phyloP scores from a whole-genome alignment of 1,139 yeast species.

The Yamadazyma atlantica region DNA sequence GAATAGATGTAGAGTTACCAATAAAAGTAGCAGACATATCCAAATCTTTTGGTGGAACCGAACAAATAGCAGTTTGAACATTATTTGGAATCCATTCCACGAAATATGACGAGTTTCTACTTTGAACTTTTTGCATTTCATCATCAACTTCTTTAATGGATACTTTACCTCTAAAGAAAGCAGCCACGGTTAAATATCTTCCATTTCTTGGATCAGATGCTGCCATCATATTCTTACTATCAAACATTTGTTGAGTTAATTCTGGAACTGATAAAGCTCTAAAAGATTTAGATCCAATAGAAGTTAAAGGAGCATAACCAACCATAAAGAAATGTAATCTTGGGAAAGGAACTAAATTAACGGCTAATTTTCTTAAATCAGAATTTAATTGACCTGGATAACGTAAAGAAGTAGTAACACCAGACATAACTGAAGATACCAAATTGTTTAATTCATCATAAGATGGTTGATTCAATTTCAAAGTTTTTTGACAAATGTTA shows the following conservation, averaged over 20 bases:
- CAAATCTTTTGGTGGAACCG: conserved; percentile 82
- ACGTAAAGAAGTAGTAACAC: conserved; percentile 85
- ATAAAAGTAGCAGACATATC: conserved; percentile 91
- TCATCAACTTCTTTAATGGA: conserved; percentile 92
- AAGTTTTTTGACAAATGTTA: conserved; percentile 82
- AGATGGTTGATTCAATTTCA: conserved; percentile 76
- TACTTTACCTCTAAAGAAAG: conserved; percentile 90
- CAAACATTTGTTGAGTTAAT: conserved; percentile 90
- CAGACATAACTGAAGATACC: conserved; percentile 90
- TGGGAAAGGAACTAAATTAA: conserved; percentile 91
- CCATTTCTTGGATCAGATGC: conserved; percentile 91
- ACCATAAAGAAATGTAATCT: conserved; percentile 94
- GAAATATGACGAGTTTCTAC: conserved; percentile 75
- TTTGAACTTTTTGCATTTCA: conserved; percentile 84
- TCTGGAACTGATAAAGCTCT: conserved; percentile 86
- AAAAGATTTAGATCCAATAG: conserved; percentile 76
- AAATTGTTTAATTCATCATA: conserved; percentile 76
- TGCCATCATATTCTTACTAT: conserved; percentile 92
- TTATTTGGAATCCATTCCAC: conserved; percentile 98
- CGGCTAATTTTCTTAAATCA: conserved; percentile 88
- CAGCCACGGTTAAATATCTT: conserved; percentile 90
- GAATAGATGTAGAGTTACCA: conserved; percentile 90
- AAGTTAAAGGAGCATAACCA: conserved; percentile 88
- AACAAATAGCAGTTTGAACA: conserved; percentile 90
- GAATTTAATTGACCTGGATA: conserved; percentile 94